Base-by-base conservation (phyloP, 805 yeast species). In the Naumovozyma castellii region DNA sequence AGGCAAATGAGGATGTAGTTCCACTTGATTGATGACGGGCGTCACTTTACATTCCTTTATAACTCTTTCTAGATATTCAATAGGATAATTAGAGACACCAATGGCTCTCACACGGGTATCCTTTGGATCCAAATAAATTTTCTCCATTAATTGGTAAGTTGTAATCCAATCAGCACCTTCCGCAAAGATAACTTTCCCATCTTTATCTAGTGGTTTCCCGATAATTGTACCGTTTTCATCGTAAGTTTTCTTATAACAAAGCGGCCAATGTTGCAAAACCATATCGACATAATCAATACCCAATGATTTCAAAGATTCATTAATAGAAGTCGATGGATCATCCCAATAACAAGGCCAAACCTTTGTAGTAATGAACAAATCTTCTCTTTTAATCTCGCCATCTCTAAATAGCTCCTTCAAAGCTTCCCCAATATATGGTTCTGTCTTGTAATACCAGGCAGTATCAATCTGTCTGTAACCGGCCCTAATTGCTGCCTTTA, bases 181-280 rank as follows among this genome's bases (percentile, higher is more conserved):
- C 6, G 57, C 57, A 37, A 57, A 59, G 34, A 61, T 46, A 19
- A 56, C 50, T 4, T 57, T 47, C 3, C 70, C 71, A 29, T 66
- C 61, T 29, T 54, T 54, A 30, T 51, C 63, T 49, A 44, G 46
- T 22, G 62, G 69, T 39, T 47, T 46, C 16, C 49, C 51, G 32
- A 44, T 39, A 10, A 51, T 34, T 3, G 55, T 54, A 35, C 45
- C 47, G 14, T 53, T 46, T 5, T 46, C 43, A 39, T 56, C 57
- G 14, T 47, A 40, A 13, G 42, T 38, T 40, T 46, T 48, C 34
- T 56, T 67, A 42, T 67, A 61, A 27, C 76, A 67, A 32, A 72
- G 66, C 4, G 90, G 92, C 87, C 88, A 83, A 61, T 85, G 95
- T 53, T 84, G 74, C 48, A 86, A 69, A 51, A 76, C 73, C 47